phyloP scores from a whole-genome alignment of 73 alveolate genomes.

The Paramecium octaurelia region DNA sequence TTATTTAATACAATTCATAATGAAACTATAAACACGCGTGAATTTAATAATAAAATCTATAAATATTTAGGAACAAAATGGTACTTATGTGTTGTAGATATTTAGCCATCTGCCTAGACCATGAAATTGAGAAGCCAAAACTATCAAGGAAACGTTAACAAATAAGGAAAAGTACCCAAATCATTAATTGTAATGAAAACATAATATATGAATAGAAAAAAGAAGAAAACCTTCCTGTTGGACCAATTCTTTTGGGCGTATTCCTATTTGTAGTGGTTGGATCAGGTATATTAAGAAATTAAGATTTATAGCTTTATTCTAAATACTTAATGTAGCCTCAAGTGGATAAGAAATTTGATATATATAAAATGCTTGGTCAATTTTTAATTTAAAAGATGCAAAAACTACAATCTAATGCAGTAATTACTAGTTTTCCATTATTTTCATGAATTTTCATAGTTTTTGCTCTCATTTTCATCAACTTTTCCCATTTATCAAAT shows the following conservation, averaged over 20 bases:
- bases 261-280: constrained; percentile 82
- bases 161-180: constrained; percentile 84
- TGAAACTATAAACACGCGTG: background rate
- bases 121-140: constrained; percentile 79
- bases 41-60: background rate
- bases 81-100: background rate
- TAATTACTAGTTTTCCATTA: background rate
- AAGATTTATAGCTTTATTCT: constrained; percentile 67
- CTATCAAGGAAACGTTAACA: constrained; percentile 75
- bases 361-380: background rate
- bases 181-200: constrained; percentile 71
- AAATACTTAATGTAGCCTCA: constrained; percentile 65
- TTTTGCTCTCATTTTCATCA: background rate
- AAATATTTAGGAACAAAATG: background rate
- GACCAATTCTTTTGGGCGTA: constrained; percentile 81
- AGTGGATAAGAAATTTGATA: constrained; percentile 28
- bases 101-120: constrained; percentile 28
- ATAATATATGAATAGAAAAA: constrained; percentile 61
- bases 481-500: background rate
- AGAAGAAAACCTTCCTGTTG: constrained; percentile 77
- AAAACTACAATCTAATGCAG: background rate
- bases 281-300: constrained; percentile 17
- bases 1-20: background rate
- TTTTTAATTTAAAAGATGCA: background rate
- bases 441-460: background rate